Percentiles rank a stretch among this genome's conserved stretches.
These are phyloP conservation scores for Planoprotostelium fungivorum DNA, from an alignment of 78 protist genomes.

Conservation along the genomic window DNA sequence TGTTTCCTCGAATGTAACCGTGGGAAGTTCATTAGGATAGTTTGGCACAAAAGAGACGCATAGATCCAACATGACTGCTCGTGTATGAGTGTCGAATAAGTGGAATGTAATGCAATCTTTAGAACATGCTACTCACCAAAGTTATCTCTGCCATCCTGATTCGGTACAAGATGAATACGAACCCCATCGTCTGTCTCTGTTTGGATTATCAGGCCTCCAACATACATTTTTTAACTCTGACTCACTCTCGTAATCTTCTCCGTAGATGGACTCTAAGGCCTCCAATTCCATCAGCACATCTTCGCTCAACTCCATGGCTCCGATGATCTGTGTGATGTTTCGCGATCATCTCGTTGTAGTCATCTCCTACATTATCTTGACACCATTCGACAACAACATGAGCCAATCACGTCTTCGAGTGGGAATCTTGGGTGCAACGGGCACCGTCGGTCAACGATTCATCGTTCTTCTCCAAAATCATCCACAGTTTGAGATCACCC, in stretches of 20 bases:
- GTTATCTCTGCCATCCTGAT: neutral
- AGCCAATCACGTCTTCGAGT: slow-evolving; percentile 39
- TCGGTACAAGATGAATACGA: neutral
- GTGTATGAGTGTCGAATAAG: too few species aligned
- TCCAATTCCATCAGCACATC: neutral
- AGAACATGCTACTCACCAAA: neutral
- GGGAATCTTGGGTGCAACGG: slow-evolving; percentile 70
- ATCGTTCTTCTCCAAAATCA: slow-evolving; percentile 57
- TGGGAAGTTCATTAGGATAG: neutral
- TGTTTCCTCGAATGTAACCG: neutral
- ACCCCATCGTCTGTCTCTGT: too few species aligned
- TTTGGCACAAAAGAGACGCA: neutral
- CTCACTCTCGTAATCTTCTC: neutral
- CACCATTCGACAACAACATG: too few species aligned
- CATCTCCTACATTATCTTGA: too few species aligned
- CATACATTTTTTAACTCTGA: neutral
- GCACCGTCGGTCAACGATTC: slow-evolving; percentile 72
- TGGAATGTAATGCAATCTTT: too few species aligned
- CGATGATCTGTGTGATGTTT: too few species aligned
- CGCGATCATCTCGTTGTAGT: too few species aligned
- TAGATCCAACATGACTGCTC: too few species aligned
- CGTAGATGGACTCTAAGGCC: neutral
- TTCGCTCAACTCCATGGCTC: neutral
- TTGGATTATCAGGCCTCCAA: neutral
- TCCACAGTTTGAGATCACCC: slow-evolving; percentile 44